A percentile compares a stretch with the other conserved stretches of the same genome.
Evolutionary conservation across 345 rosid genomes (phyloP).

Genomic region (Iberis pinnata): DNA sequence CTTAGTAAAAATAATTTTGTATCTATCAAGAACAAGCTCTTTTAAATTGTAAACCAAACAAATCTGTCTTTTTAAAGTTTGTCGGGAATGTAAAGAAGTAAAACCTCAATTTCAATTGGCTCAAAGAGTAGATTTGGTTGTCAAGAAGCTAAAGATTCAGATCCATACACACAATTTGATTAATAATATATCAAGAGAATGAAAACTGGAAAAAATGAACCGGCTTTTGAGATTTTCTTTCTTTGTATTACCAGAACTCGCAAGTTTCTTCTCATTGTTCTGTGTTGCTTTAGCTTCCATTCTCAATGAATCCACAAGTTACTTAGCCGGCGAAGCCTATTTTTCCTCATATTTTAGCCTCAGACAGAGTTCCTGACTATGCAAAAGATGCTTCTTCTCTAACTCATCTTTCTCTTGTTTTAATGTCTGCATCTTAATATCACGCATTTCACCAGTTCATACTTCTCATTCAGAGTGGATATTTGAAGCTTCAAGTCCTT

Average conservation of each 20-base stretch:
- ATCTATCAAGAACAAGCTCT: not conserved
- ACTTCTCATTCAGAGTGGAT: slow-evolving; percentile 27
- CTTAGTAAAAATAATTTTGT: no score
- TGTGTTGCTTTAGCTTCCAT: slow-evolving; percentile 26
- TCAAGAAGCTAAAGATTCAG: slow-evolving; percentile 84
- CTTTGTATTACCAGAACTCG: slow-evolving; percentile 58
- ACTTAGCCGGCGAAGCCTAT: slow-evolving; percentile 25
- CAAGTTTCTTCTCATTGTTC: slow-evolving; percentile 20
- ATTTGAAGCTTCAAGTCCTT: slow-evolving; percentile 31
- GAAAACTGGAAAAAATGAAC: not conserved
- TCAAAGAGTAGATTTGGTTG: slow-evolving; percentile 82
- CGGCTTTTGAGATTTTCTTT: not conserved
- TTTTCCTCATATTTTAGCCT: slow-evolving; percentile 22
- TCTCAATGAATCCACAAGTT: slow-evolving; percentile 26
- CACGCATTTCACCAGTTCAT: slow-evolving; percentile 22
- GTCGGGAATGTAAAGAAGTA: not conserved
- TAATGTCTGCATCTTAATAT: slow-evolving; percentile 27
- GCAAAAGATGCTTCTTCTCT: slow-evolving; percentile 30
- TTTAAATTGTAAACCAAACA: not conserved
- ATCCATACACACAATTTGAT: slow-evolving; percentile 43
- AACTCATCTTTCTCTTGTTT: slow-evolving; percentile 28
- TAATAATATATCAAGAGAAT: not conserved
- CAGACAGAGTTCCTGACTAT: slow-evolving; percentile 23
- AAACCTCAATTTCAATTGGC: slow-evolving; percentile 74
- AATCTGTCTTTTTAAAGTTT: not conserved